Conservation (phyloP, 2,329 filamentous ascomycete species). For the Aureobasidium sp. region DNA sequence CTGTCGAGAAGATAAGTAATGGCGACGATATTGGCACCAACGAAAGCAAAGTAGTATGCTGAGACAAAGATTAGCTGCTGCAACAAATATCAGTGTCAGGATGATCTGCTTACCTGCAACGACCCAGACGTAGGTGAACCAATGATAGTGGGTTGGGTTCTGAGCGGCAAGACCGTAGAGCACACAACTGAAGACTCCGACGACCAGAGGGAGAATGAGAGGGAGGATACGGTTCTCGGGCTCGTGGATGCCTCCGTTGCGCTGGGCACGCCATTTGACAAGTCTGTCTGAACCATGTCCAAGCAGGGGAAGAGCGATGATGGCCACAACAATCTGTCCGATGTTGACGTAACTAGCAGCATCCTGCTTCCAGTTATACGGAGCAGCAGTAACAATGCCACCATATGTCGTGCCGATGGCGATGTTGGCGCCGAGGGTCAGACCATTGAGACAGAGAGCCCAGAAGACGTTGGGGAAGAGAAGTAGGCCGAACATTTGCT, state of each 20-base stretch:
- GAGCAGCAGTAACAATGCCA: slow-evolving; percentile 28
- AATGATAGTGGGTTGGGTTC: slow-evolving; percentile 22
- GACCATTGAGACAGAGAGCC: slow-evolving; percentile 35
- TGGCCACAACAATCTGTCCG: slow-evolving; percentile 35
- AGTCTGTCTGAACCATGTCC: slow-evolving; percentile 35
- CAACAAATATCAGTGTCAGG: background rate
- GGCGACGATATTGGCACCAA: slow-evolving; percentile 39
- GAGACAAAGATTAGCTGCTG: background rate
- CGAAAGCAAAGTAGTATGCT: slow-evolving; percentile 32
- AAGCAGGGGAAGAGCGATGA: slow-evolving; percentile 35
- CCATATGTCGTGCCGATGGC: slow-evolving; percentile 39
- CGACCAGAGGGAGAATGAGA: slow-evolving; percentile 31
- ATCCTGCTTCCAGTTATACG: slow-evolving; percentile 33
- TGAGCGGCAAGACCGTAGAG: slow-evolving; percentile 34
- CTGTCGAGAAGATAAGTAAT: slow-evolving; percentile 41
- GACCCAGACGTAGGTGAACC: slow-evolving; percentile 22
- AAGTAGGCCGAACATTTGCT: slow-evolving; percentile 22
- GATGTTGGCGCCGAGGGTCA: slow-evolving; percentile 37
- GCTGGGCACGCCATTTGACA: slow-evolving; percentile 31
- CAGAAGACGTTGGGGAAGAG: slow-evolving; percentile 39
- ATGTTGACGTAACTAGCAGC: slow-evolving; percentile 33
- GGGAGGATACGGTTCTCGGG: slow-evolving; percentile 35
- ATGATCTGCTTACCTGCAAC: slow-evolving; percentile 13
- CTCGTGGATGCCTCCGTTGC: slow-evolving; percentile 37
- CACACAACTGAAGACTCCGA: slow-evolving; percentile 34